Evolutionary conservation across 495 filamentous ascomycete species (phyloP).

Genomic region (Aspergillus haitiensis): DNA sequence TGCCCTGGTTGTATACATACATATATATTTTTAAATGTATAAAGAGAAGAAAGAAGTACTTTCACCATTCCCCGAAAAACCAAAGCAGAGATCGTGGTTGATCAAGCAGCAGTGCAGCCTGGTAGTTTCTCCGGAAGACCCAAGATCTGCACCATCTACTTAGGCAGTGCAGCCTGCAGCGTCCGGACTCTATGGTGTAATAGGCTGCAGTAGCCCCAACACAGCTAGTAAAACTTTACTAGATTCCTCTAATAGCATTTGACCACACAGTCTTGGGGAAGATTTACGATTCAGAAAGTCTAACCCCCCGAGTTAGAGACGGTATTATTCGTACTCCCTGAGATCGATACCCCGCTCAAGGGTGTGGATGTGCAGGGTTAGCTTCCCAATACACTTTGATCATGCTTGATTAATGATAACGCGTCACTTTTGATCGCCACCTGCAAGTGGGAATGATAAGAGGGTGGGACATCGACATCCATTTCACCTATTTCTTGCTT

Average conservation of each 20-base stretch:
- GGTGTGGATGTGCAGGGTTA: not conserved
- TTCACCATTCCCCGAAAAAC: no score
- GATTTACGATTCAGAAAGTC: not conserved
- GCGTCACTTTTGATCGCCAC: not conserved
- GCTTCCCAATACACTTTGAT: not conserved
- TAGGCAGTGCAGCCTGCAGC: not conserved
- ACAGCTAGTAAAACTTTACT: slow-evolving; percentile 8
- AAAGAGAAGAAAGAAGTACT: no score
- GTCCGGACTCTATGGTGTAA: not conserved
- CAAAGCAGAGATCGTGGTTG: not conserved
- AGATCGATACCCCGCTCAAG: no score
- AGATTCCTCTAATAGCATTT: not conserved
- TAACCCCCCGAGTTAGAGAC: not conserved
- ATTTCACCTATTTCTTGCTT: no score
- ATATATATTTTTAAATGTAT: no score
- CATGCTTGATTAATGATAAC: not conserved
- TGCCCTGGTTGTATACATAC: no score
- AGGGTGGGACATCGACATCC: no score
- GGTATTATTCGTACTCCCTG: no score
- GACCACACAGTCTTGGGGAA: not conserved
- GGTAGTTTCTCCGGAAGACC: not conserved
- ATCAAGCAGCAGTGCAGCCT: not conserved
- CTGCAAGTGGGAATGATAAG: no score
- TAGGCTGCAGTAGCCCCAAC: not conserved
- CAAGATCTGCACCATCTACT: slow-evolving; percentile 2